phyloP scores from a whole-genome alignment of 129 eudicot genomes.

The Saussurea involucrata region DNA sequence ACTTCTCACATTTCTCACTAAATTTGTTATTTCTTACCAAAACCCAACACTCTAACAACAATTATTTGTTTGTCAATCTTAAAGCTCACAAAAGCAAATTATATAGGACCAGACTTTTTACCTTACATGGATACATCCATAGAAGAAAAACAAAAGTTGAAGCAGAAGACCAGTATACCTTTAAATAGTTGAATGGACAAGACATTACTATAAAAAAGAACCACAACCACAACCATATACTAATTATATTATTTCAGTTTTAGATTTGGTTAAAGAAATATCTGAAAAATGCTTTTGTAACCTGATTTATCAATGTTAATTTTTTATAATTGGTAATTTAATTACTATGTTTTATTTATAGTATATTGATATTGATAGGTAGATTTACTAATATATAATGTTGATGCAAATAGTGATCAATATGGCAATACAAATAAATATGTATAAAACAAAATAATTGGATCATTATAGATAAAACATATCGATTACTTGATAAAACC shows the following conservation, averaged over 20 bases:
- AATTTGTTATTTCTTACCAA: too few species aligned
- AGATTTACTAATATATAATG: not conserved
- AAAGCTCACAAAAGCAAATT: conserved; percentile 20
- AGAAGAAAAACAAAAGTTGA: not conserved
- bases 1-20: too few species aligned
- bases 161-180: not conserved
- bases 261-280: not conserved
- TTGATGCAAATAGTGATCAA: not conserved
- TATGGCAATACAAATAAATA: not conserved
- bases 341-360: not conserved
- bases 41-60: too few species aligned
- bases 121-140: not conserved
- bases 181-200: not conserved
- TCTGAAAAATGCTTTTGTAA: not conserved
- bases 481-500: not conserved
- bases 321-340: too few species aligned
- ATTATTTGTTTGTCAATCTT: conserved; percentile 8
- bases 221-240: too few species aligned
- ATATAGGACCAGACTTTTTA: conserved; percentile 2
- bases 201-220: not conserved
- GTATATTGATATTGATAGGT: not conserved
- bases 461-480: not conserved
- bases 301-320: not conserved
- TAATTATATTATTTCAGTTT: not conserved
- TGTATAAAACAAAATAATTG: not conserved